Base-by-base conservation (phyloP, 116 monocot species). In the Phalaenopsis hybrid region DNA sequence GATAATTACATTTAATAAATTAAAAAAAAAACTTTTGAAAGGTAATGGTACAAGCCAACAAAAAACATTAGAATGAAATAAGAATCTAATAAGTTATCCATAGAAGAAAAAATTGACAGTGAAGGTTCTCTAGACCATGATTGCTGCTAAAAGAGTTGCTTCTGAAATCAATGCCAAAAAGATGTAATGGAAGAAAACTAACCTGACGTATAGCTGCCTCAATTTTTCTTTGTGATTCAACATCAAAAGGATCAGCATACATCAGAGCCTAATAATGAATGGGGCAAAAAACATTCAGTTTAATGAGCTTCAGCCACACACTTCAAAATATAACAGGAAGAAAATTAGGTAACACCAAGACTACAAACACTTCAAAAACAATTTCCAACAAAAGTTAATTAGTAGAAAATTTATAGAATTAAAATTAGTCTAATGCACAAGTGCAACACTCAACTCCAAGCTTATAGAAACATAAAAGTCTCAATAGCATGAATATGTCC, bases 191-290 rank as follows among this genome's bases (percentile, higher is more conserved):
- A 61, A 57, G 44, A 72, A 81, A 86, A 59, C 82, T 58, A n/a
- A 95, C 97, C 87, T 97, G 97, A 73, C 92, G 79, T 79, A 97
- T 97, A 81, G 97, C 91, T 52, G 92, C 97, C 89, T 97, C 97
- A 91, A 97, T 97, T 83, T 97, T 97, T 80, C 82, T 94, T 82
- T 97, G 97, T 72, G 97, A 69, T 86, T 97, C 97, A 82, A 94
- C 87, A 86, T 97, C 94, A 89, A 97, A 94, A 82, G 97, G 97
- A 87, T 97, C 97, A 57, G 97, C 94, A 89, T 88, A 83, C 91
- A 97, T 82, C 82, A 97, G 81, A 83, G 94, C 93, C 97, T 97
- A 80, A 65, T 49, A 77, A 86, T 65, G 18, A 21, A 34, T 37
- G 34, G 1, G 41, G 18, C 23, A 20, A 85, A 43, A 52, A 28